Evolutionary conservation across 1,284 basidiomycete species (phyloP).

Genomic region (Naganishia cerealis): DNA sequence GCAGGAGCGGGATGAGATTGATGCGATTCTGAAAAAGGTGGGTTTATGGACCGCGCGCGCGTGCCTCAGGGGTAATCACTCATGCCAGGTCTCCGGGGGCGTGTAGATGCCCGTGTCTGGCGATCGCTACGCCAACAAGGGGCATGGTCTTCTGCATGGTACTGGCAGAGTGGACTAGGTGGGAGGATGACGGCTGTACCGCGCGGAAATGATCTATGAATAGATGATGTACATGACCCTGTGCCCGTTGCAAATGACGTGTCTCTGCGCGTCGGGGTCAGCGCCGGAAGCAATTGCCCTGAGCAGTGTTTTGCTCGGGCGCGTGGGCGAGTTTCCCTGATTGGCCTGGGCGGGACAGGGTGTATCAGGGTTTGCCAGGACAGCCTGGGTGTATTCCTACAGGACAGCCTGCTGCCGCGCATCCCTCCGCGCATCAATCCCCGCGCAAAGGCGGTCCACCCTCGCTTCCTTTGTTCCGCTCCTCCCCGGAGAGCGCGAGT

Average conservation of each 20-base stretch:
- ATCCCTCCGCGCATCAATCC: no score
- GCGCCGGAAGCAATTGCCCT: neutral
- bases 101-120: constrained; percentile 18
- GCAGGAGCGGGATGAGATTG: constrained; percentile 52
- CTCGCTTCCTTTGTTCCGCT: no score
- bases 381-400: no score
- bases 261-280: neutral
- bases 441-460: no score
- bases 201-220: no score
- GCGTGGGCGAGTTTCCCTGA: constrained; percentile 1
- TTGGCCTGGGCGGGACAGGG: no score
- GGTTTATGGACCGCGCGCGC: neutral
- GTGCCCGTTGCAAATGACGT: no score
- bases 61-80: neutral
- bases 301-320: neutral
- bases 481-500: no score
- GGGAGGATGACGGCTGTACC: no score
- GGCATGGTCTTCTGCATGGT: constrained; percentile 30
- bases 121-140: constrained; percentile 31
- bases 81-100: neutral
- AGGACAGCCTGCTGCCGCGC: no score
- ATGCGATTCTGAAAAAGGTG: constrained; percentile 49
- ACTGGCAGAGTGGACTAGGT: constrained; percentile 22
- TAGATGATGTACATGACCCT: no score
- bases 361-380: no score